Evolutionary conservation across 163 green algal species (phyloP).

Genomic region (Volvox carteri): DNA sequence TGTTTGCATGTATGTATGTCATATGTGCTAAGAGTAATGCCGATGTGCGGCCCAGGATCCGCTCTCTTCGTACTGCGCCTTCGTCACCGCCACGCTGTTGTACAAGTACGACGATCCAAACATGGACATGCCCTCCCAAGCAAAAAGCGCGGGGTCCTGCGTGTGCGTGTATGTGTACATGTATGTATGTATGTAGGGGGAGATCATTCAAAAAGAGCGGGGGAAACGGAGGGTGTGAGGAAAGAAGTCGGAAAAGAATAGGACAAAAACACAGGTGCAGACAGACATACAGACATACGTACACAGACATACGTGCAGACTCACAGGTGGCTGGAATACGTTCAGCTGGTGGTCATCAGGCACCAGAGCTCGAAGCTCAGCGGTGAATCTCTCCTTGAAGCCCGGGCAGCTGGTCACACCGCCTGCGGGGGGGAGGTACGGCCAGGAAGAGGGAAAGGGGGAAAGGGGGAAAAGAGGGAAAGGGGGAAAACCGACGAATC

Average conservation of each 20-base stretch:
- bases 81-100: conserved; percentile 49
- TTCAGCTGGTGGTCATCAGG: conserved; percentile 78
- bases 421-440: conserved; percentile 24
- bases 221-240: too few relatives aligned
- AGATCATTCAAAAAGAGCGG: too few relatives aligned
- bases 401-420: conserved; percentile 72
- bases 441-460: too few relatives aligned
- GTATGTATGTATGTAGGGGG: too few relatives aligned
- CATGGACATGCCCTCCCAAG: conserved; percentile 79
- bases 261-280: too few relatives aligned
- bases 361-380: conserved; percentile 87
- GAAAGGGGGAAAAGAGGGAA: too few relatives aligned
- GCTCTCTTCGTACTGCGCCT: conserved; percentile 64
- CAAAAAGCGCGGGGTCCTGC: conserved; percentile 73
- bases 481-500: too few relatives aligned
- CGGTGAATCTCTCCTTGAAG: conserved; percentile 81
- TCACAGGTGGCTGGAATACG: conserved; percentile 67
- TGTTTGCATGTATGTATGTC: not conserved
- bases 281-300: too few relatives aligned
- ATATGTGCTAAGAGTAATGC: conserved; percentile 28
- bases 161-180: too few relatives aligned
- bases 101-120: conserved; percentile 63
- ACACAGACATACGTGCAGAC: too few relatives aligned
- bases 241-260: too few relatives aligned
- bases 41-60: conserved; percentile 7